Evolutionary conservation across 306 rosid genomes (phyloP).

Genomic region (Elaeagnus macrophylla): DNA sequence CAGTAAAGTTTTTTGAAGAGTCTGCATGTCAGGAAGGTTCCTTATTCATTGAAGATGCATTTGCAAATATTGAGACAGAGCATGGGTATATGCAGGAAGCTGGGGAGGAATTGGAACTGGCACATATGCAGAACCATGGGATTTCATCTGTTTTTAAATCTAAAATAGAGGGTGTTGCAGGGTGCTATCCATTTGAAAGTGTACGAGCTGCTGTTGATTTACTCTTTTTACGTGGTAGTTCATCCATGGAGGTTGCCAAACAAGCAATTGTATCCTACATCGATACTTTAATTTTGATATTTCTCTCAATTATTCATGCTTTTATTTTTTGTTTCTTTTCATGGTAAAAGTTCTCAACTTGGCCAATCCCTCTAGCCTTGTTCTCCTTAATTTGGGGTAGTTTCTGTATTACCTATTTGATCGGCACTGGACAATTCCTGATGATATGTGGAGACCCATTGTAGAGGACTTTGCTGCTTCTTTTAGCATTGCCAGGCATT

Average conservation of each 20-base stretch:
- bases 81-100: constrained; percentile 28
- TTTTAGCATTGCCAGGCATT: constrained; percentile 64
- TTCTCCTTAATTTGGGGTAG: constrained; percentile 55
- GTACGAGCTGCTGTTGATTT: constrained; percentile 73
- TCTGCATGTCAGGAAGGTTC: constrained; percentile 56
- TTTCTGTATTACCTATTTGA: constrained; percentile 88
- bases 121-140: constrained; percentile 51
- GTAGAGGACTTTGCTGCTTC: constrained; percentile 79
- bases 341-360: no score
- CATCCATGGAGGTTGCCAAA: constrained; percentile 77
- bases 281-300: not conserved
- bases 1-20: constrained; percentile 49
- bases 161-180: constrained; percentile 43
- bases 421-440: constrained; percentile 83
- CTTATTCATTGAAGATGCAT: constrained; percentile 88
- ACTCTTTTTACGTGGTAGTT: constrained; percentile 77
- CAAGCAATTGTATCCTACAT: constrained; percentile 95
- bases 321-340: no score
- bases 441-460: constrained; percentile 68
- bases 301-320: constrained; percentile 4
- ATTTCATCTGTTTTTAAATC: constrained; percentile 37
- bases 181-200: constrained; percentile 79
- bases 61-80: constrained; percentile 67
- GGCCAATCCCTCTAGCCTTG: not conserved
- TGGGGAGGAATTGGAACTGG: constrained; percentile 52